phyloP scores from a whole-genome alignment of 805 yeast species.

The Starmera quercuum region DNA sequence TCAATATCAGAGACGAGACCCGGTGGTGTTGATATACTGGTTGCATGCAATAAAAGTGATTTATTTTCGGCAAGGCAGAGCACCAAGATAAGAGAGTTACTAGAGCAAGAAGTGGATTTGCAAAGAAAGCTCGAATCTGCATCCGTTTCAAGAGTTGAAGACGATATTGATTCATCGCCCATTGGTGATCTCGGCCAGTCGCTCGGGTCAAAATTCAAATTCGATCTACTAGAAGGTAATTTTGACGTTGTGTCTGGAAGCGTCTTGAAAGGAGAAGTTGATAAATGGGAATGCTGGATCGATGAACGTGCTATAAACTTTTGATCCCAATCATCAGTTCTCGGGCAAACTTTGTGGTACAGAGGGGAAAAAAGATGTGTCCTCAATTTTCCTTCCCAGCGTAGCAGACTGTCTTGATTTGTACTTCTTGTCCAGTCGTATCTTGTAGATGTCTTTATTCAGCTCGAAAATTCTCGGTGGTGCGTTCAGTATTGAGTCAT shows the following conservation, averaged over 20 bases:
- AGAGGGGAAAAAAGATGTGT: background rate
- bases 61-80: slow-evolving; percentile 76
- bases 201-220: slow-evolving; percentile 42
- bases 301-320: slow-evolving; percentile 62
- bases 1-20: slow-evolving; percentile 54
- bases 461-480: slow-evolving; percentile 30
- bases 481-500: slow-evolving; percentile 15
- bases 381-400: background rate
- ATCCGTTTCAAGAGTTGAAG: slow-evolving; percentile 23
- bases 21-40: slow-evolving; percentile 63
- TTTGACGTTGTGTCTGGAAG: slow-evolving; percentile 71
- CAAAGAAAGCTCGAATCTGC: slow-evolving; percentile 41
- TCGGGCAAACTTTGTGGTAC: background rate
- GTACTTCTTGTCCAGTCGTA: slow-evolving; percentile 22
- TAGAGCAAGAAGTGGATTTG: slow-evolving; percentile 59
- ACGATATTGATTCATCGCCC: slow-evolving; percentile 27
- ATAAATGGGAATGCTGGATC: slow-evolving; percentile 71
- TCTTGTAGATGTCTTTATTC: slow-evolving; percentile 31
- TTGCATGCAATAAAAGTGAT: slow-evolving; percentile 84
- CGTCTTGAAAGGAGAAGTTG: slow-evolving; percentile 46
- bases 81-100: slow-evolving; percentile 43
- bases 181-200: slow-evolving; percentile 36
- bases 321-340: background rate
- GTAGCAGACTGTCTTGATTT: background rate
- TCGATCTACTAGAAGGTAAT: slow-evolving; percentile 65